Conservation (phyloP, 495 filamentous ascomycete genomes). For the Friedmanniomyces simplex region DNA sequence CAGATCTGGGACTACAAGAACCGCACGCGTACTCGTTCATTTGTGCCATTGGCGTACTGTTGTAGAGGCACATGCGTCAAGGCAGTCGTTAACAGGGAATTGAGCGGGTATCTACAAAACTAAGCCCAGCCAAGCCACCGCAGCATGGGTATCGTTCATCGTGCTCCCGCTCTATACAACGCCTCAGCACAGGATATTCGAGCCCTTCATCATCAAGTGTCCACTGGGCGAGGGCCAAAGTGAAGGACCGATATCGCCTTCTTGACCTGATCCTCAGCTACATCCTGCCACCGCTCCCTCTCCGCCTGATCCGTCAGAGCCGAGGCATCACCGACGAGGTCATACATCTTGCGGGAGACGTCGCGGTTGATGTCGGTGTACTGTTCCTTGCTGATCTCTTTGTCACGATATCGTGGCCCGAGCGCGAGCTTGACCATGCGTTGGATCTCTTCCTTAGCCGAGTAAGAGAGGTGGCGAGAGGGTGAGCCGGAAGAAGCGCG, state of each 20-base stretch:
- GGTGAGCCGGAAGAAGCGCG: slow-evolving; percentile 26
- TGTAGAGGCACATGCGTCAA: background rate
- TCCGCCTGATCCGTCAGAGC: slow-evolving; percentile 44
- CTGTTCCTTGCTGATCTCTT: slow-evolving; percentile 64
- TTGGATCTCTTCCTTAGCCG: slow-evolving; percentile 71
- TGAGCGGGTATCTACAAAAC: slow-evolving; percentile 7
- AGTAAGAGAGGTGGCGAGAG: slow-evolving; percentile 45
- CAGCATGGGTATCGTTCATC: background rate
- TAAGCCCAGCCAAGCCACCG: background rate
- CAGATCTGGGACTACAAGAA: too few species aligned
- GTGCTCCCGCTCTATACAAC: background rate
- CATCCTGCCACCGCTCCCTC: slow-evolving; percentile 53
- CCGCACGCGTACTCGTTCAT: too few species aligned
- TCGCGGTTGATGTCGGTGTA: slow-evolving; percentile 80
- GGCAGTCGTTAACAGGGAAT: background rate
- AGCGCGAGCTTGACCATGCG: slow-evolving; percentile 68
- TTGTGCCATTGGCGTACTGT: background rate
- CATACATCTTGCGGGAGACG: slow-evolving; percentile 76
- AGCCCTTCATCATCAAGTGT: background rate
- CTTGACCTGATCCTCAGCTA: slow-evolving; percentile 64
- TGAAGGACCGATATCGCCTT: slow-evolving; percentile 42
- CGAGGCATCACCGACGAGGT: slow-evolving; percentile 56
- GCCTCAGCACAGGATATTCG: background rate
- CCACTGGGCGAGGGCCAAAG: background rate
- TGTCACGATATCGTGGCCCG: slow-evolving; percentile 61